phyloP scores from a whole-genome alignment of 805 yeast species.

The Cephaloascus albidus region DNA sequence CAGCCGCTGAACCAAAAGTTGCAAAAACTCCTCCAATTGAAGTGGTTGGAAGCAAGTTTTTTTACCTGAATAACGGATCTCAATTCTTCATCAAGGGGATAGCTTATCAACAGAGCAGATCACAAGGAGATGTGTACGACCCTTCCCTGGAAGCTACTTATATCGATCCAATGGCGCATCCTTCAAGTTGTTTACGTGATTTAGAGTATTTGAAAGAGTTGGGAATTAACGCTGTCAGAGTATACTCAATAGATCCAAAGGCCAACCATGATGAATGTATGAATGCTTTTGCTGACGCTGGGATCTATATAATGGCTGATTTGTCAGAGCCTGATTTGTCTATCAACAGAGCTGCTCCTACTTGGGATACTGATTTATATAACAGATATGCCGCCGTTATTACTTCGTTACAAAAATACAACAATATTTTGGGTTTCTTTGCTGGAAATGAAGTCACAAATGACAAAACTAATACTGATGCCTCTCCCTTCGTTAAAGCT shows the following conservation, averaged over 20 bases:
- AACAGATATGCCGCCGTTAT: slow-evolving; percentile 23
- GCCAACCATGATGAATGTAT: slow-evolving; percentile 72
- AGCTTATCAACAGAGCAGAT: slow-evolving; percentile 73
- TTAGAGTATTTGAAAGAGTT: slow-evolving; percentile 64
- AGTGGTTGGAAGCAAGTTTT: slow-evolving; percentile 68
- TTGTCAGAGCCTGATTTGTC: slow-evolving; percentile 30
- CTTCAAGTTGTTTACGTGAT: slow-evolving; percentile 66
- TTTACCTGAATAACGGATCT: slow-evolving; percentile 58
- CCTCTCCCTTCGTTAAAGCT: slow-evolving; percentile 27
- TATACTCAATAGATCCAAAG: slow-evolving; percentile 74
- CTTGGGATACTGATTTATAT: slow-evolving; percentile 22
- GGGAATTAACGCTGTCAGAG: slow-evolving; percentile 72
- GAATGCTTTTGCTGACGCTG: slow-evolving; percentile 67
- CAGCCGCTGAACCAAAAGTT: not conserved
- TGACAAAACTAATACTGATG: slow-evolving; percentile 14
- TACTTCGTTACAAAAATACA: slow-evolving; percentile 18
- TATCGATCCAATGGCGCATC: slow-evolving; percentile 75
- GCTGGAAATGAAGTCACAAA: slow-evolving; percentile 29
- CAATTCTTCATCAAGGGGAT: slow-evolving; percentile 85
- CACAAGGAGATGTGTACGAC: slow-evolving; percentile 21
- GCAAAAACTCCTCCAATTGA: slow-evolving; percentile 38
- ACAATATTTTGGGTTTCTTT: slow-evolving; percentile 23
- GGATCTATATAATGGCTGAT: slow-evolving; percentile 87
- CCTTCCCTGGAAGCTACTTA: slow-evolving; percentile 15
- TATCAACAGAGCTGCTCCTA: slow-evolving; percentile 19